These are phyloP conservation scores for Calonectria crousiana DNA, from an alignment of 2,329 filamentous ascomycete species.

Conservation along the genomic window DNA sequence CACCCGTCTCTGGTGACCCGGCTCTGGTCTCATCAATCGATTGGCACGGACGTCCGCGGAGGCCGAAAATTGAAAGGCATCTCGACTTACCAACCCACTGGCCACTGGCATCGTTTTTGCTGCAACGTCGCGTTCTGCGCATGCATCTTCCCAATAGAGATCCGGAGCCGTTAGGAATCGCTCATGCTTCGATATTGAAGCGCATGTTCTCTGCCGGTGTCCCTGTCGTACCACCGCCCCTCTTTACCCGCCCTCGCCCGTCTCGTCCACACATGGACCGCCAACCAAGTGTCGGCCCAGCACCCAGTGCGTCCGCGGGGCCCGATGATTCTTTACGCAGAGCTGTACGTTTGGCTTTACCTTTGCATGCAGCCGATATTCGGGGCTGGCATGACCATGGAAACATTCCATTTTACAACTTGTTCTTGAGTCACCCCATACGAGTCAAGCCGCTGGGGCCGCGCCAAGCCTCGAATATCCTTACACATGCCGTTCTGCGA, in stretches of 20 bases:
- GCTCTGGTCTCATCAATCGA: neutral
- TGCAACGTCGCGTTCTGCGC: neutral
- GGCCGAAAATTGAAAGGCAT: constrained; percentile 13
- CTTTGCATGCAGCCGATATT: neutral
- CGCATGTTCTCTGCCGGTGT: neutral
- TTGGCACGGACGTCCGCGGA: constrained; percentile 20
- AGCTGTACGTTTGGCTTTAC: constrained; percentile 50
- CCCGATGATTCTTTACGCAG: constrained; percentile 51
- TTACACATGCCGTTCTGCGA: constrained; percentile 3
- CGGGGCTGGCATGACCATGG: neutral
- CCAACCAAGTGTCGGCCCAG: constrained; percentile 25
- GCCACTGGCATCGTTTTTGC: neutral
- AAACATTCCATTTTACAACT: neutral
- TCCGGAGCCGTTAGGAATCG: neutral
- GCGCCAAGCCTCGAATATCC: neutral
- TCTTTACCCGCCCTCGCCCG: neutral
- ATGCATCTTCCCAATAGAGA: neutral
- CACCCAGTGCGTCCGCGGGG: constrained; percentile 44
- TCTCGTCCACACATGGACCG: constrained; percentile 14
- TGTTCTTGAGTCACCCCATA: neutral
- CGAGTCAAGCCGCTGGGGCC: neutral
- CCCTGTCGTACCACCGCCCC: neutral
- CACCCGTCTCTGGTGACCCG: neutral
- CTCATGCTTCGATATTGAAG: neutral
- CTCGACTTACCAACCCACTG: neutral